These are phyloP conservation scores for Trichoderma gamsii DNA, from an alignment of 495 filamentous ascomycete species.

Conservation along the genomic window DNA sequence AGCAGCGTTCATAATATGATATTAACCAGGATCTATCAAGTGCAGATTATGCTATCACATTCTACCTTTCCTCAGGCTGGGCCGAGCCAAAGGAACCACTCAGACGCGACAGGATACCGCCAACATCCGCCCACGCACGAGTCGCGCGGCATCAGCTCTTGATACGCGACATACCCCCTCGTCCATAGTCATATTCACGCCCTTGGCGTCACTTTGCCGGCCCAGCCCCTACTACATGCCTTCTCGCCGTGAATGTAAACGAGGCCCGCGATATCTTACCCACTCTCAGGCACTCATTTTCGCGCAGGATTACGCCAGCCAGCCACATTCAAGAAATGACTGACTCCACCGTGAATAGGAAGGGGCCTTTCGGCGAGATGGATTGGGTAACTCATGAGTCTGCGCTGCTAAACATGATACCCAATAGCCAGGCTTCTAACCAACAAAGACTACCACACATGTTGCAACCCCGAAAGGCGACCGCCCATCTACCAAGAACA, in stretches of 20 bases:
- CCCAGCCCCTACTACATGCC: neutral
- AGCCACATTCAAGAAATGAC: neutral
- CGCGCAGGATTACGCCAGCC: neutral
- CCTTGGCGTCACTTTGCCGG: neutral
- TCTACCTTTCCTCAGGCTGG: too few species aligned
- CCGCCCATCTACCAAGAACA: too few species aligned
- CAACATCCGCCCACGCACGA: neutral
- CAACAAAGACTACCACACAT: neutral
- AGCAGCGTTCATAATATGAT: too few species aligned
- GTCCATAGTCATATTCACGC: slow-evolving; percentile 2
- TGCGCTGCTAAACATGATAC: neutral
- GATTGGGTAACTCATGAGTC: neutral
- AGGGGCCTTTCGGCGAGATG: neutral
- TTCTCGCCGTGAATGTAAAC: neutral
- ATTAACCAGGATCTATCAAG: too few species aligned
- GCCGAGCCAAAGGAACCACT: too few species aligned
- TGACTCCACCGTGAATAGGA: neutral
- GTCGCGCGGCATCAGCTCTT: neutral
- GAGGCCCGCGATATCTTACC: neutral
- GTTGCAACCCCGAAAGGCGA: too few species aligned
- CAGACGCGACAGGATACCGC: too few species aligned
- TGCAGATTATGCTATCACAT: too few species aligned
- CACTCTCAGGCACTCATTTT: neutral
- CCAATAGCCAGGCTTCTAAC: neutral
- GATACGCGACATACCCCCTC: neutral